These are phyloP conservation scores for Lablab purpureus DNA, from an alignment of 306 rosid genomes.

Conservation along the genomic window DNA sequence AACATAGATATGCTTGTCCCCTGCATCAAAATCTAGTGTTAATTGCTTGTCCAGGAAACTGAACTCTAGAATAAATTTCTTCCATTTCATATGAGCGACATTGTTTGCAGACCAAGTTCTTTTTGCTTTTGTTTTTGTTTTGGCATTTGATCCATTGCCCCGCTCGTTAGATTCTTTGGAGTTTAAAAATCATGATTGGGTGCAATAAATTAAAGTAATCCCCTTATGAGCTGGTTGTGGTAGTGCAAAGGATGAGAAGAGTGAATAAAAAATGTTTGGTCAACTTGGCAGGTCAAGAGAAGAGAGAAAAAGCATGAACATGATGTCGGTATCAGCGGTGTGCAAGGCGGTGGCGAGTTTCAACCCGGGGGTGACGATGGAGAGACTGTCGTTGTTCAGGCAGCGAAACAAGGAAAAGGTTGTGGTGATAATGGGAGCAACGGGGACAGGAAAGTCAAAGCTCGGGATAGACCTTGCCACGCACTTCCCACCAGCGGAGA, in stretches of 20 bases:
- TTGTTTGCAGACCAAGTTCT: not conserved
- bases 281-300: slow-evolving; percentile 51
- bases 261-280: slow-evolving; percentile 32
- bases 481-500: slow-evolving; percentile 58
- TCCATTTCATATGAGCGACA: not conserved
- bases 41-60: not conserved
- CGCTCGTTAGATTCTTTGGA: slow-evolving; percentile 43
- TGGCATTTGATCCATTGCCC: not conserved
- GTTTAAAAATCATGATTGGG: slow-evolving; percentile 14
- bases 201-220: slow-evolving; percentile 16
- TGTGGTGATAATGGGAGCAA: slow-evolving; percentile 75
- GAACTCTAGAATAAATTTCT: not conserved
- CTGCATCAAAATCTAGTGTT: not conserved
- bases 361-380: slow-evolving; percentile 48
- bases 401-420: slow-evolving; percentile 69
- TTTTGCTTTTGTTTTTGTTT: not conserved
- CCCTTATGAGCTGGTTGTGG: slow-evolving; percentile 47
- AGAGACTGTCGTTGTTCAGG: slow-evolving; percentile 51
- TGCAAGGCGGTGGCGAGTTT: slow-evolving; percentile 61
- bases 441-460: slow-evolving; percentile 81
- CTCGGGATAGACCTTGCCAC: slow-evolving; percentile 74
- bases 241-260: slow-evolving; percentile 17
- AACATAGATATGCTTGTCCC: slow-evolving; percentile 13
- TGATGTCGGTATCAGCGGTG: slow-evolving; percentile 29
- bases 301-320: slow-evolving; percentile 37